These are phyloP conservation scores for Mrakiaceae sp. DNA, from an alignment of 1,284 basidiomycete species.

Conservation along the genomic window DNA sequence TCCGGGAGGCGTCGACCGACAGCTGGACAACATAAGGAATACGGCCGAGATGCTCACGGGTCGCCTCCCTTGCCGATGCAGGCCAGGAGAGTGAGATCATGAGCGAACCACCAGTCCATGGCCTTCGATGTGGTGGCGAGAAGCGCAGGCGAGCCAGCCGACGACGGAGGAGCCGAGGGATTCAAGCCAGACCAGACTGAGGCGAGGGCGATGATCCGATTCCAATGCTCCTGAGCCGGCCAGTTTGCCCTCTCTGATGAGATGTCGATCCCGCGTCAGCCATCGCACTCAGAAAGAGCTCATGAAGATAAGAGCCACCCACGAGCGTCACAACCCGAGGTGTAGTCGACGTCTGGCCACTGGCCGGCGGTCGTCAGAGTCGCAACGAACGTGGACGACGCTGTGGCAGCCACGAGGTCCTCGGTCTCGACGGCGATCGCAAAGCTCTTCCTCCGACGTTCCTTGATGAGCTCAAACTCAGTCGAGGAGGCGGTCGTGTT, in stretches of 20 bases:
- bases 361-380: constrained; percentile 37
- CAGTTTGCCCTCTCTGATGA: constrained; percentile 45
- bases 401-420: not conserved
- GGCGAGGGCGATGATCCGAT: constrained; percentile 45
- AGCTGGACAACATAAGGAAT: not conserved
- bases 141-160: constrained; percentile 36
- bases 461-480: not conserved
- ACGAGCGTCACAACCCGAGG: constrained; percentile 46
- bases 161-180: constrained; percentile 32
- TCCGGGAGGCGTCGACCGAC: too few relatives aligned
- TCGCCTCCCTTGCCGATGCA: constrained; percentile 48
- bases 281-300: not conserved
- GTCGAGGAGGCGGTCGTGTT: not conserved
- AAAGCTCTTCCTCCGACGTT: not conserved
- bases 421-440: not conserved
- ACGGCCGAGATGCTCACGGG: constrained; percentile 8
- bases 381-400: constrained; percentile 15
- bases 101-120: constrained; percentile 54
- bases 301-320: constrained; percentile 7
- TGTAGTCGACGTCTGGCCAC: constrained; percentile 50
- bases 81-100: constrained; percentile 43
- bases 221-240: constrained; percentile 54
- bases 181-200: constrained; percentile 47
- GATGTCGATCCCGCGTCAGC: not conserved
- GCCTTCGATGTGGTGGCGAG: constrained; percentile 40